These are phyloP conservation scores for Ustilago shanxiensis DNA, from an alignment of 1,284 basidiomycete species.

Conservation along the genomic window DNA sequence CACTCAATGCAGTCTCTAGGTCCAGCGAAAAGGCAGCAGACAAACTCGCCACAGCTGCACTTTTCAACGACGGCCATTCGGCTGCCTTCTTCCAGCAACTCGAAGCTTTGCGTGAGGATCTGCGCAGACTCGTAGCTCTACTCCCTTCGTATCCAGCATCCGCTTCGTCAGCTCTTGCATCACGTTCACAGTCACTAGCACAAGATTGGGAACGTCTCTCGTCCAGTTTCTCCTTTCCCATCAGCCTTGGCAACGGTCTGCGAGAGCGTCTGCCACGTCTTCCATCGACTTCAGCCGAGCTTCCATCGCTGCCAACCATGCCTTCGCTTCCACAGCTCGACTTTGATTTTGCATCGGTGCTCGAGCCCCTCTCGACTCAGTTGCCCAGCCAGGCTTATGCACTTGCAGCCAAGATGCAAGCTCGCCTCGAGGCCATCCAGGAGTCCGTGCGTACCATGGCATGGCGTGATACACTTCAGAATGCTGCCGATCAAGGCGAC, in stretches of 20 bases:
- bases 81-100: slow-evolving; percentile 57
- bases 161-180: slow-evolving; percentile 50
- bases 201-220: slow-evolving; percentile 52
- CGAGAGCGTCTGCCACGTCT: slow-evolving; percentile 41
- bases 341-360: slow-evolving; percentile 46
- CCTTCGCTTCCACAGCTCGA: slow-evolving; percentile 44
- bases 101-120: slow-evolving; percentile 57
- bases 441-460: slow-evolving; percentile 56
- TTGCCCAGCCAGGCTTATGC: slow-evolving; percentile 41
- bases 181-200: slow-evolving; percentile 51
- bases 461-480: slow-evolving; percentile 48
- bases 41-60: slow-evolving; percentile 1
- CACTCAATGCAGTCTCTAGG: background rate
- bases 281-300: slow-evolving; percentile 37
- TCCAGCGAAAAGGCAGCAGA: background rate
- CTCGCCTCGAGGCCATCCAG: slow-evolving; percentile 52
- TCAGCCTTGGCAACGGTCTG: slow-evolving; percentile 38
- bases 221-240: slow-evolving; percentile 42
- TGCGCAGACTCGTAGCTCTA: slow-evolving; percentile 38
- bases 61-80: slow-evolving; percentile 24
- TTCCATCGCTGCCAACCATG: slow-evolving; percentile 38
- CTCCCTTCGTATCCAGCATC: slow-evolving; percentile 47
- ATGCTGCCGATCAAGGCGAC: slow-evolving; percentile 10
- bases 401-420: slow-evolving; percentile 53
- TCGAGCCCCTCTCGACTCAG: slow-evolving; percentile 42